phyloP scores from a whole-genome alignment of 2,329 filamentous ascomycete species.

The Teratosphaeria pseudoeucalypti region DNA sequence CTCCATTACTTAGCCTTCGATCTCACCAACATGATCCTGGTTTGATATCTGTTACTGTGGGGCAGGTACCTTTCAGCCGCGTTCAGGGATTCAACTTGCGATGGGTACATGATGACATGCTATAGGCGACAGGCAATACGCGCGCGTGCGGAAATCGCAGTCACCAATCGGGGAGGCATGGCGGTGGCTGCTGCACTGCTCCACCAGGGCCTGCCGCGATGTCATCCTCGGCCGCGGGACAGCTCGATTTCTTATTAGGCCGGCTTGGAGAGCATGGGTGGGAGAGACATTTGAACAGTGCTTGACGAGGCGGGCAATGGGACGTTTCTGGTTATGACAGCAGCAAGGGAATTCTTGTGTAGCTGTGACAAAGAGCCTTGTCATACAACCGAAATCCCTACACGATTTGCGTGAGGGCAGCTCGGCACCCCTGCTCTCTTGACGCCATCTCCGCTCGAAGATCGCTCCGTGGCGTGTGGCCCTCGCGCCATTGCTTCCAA shows the following conservation, averaged over 20 bases:
- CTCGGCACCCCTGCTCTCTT: background rate
- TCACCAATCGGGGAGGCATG: background rate
- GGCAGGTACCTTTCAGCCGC: background rate
- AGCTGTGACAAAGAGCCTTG: background rate
- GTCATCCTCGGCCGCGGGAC: background rate
- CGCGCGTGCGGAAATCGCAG: background rate
- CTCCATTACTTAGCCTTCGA: background rate
- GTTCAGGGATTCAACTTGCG: background rate
- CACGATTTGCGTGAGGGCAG: background rate
- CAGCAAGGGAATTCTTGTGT: constrained; percentile 7
- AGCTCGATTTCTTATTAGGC: background rate
- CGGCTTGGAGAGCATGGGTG: background rate
- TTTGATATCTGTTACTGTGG: background rate
- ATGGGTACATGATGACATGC: background rate
- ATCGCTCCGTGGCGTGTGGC: background rate
- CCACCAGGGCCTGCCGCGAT: background rate
- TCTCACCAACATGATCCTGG: background rate
- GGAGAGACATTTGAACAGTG: background rate
- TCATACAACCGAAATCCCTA: background rate
- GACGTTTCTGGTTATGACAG: constrained; percentile 1
- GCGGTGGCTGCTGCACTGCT: background rate
- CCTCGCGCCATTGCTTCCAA: background rate
- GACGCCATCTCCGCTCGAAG: background rate
- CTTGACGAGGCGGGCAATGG: background rate
- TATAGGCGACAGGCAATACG: background rate